These are phyloP conservation scores for Apophysomyces sp. DNA, from an alignment of 371 early-diverging fungal species.

Conservation along the genomic window DNA sequence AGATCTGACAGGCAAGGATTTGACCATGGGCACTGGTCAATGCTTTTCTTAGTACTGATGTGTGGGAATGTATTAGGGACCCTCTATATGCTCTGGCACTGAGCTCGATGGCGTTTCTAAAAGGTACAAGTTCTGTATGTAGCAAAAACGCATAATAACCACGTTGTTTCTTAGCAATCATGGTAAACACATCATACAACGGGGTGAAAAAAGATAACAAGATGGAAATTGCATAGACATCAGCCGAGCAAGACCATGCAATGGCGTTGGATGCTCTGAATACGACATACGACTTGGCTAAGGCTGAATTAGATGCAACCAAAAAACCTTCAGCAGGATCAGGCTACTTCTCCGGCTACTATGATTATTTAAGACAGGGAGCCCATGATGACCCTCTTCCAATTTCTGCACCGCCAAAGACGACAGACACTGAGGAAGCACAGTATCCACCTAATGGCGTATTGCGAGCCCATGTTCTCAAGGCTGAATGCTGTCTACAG, in stretches of 20 bases:
- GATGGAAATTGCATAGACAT: constrained; percentile 9
- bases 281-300: constrained; percentile 21
- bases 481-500: constrained; percentile 58
- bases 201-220: not conserved
- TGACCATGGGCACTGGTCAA: not conserved
- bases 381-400: constrained; percentile 5
- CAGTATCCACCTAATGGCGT: constrained; percentile 52
- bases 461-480: constrained; percentile 56
- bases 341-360: constrained; percentile 33
- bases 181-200: too few species aligned
- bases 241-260: constrained; percentile 12
- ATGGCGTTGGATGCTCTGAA: constrained; percentile 21
- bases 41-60: not conserved
- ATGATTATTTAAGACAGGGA: constrained; percentile 15
- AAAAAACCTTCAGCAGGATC: constrained; percentile 24
- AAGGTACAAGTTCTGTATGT: too few species aligned
- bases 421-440: constrained; percentile 9
- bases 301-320: constrained; percentile 25
- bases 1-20: constrained; percentile 22
- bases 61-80: constrained; percentile 20
- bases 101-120: constrained; percentile 50
- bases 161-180: constrained; percentile 22
- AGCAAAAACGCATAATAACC: not conserved
- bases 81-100: constrained; percentile 46
- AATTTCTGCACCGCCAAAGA: not conserved